Evolutionary conservation across 331 rosid genomes (phyloP), one percentile per base, ranked within the genome.

Genomic region (Spiraea crenata): DNA sequence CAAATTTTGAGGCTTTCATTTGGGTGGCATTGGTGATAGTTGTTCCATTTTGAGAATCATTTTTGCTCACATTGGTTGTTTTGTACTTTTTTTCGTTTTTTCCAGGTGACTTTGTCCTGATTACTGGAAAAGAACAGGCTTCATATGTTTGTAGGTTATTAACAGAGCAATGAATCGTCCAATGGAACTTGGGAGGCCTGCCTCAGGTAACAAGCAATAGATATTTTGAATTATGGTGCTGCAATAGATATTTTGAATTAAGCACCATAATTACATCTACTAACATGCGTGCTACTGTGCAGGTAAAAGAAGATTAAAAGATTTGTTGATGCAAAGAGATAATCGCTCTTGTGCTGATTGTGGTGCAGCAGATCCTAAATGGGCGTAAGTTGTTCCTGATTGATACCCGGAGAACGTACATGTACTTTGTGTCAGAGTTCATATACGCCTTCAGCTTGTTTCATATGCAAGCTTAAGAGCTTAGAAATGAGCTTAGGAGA

Each of bases 331-430:
- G 74, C 91, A 85, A 65, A 82, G 79, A 11, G 97, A 93, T 77
- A 93, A 93, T 76, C 95, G 93, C 71, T 5, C 59, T 55, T 93
- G 99, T 76, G 95, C 99, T 58, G 99, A 93, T 80, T 93, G 99
- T 80, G 85, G 87, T 76, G 92, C 96, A 69, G 79, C 91, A 20
- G 96, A 91, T 83, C 99, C 99, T 66, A 91, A 89, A 86, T 95
- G 98, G 98, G 99, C 99, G 99, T 95, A 88, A 82, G 99, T 86
- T 45, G 25, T 56, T 11, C 71, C 65, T 11, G 51, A 25, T 64
- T 37, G 74, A 63, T 39, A 42, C 65, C 42, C 57, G 9, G 57
- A 49, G 63, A 17, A 52, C 8, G 35, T 2, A 34, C 14, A 65
- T 47, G 16, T 35, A 13, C 49, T 5, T 15, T 69, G 42, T 14